Conservation (phyloP, 768 basidiomycete genomes). For the Boletus pseudopeckii region DNA sequence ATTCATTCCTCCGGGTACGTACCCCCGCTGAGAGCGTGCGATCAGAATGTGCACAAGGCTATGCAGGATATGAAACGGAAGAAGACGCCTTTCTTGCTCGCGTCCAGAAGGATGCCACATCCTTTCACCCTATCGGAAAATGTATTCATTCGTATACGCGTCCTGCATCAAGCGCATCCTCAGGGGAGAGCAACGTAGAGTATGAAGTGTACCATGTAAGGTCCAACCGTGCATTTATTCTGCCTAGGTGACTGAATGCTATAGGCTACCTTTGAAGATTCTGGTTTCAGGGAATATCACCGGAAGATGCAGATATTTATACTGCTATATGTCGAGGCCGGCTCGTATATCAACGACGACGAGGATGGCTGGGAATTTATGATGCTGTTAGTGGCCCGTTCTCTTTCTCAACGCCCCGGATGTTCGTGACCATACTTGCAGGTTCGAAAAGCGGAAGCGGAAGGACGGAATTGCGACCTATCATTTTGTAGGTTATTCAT, state of each 20-base stretch:
- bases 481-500: constrained; percentile 93
- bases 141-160: constrained; percentile 76
- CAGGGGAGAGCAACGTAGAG: constrained; percentile 56
- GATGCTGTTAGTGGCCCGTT: constrained; percentile 57
- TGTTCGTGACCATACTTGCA: constrained; percentile 29
- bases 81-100: constrained; percentile 61
- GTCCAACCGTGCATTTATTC: constrained; percentile 6
- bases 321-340: constrained; percentile 91
- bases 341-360: constrained; percentile 90
- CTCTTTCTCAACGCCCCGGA: neutral
- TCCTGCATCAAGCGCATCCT: constrained; percentile 40
- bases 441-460: constrained; percentile 82
- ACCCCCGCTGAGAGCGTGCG: neutral
- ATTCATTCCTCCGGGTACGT: constrained; percentile 70
- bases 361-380: constrained; percentile 95
- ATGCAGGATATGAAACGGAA: constrained; percentile 65
- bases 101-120: constrained; percentile 73
- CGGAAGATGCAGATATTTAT: constrained; percentile 93
- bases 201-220: constrained; percentile 92
- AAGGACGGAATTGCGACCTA: constrained; percentile 58
- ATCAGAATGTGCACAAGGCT: neutral
- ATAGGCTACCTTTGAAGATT: constrained; percentile 79
- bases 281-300: constrained; percentile 90
- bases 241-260: constrained; percentile 2
- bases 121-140: constrained; percentile 75